Percentiles rank a stretch among this genome's conserved stretches.
Conservation (phyloP, 441 rosid genomes). For the Gossypium lobatum region DNA sequence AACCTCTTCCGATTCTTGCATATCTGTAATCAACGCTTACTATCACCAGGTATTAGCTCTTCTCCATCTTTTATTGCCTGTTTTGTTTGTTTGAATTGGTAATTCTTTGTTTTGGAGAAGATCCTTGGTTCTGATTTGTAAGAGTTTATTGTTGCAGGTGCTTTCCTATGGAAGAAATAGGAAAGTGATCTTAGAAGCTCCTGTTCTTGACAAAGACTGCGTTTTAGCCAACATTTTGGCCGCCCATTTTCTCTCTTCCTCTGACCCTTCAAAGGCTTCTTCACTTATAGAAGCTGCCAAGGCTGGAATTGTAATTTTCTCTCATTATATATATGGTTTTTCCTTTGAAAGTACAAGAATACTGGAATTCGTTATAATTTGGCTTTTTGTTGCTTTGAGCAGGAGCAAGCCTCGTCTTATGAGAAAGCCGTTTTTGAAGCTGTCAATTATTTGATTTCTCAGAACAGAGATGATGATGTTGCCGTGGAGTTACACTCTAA, state of each 20-base stretch:
- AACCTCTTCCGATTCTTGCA: conserved; percentile 58
- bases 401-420: conserved; percentile 70
- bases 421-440: conserved; percentile 67
- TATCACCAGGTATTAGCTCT: conserved; percentile 48
- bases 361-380: not conserved
- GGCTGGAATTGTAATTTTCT: conserved; percentile 42
- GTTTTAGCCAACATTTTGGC: conserved; percentile 75
- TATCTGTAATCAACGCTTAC: conserved; percentile 60
- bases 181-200: conserved; percentile 62
- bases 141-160: conserved; percentile 37
- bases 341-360: not conserved
- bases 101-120: not conserved
- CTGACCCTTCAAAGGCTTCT: conserved; percentile 39
- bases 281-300: conserved; percentile 43
- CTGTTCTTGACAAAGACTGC: conserved; percentile 50
- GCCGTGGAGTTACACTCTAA: conserved; percentile 53
- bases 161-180: conserved; percentile 60
- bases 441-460: conserved; percentile 45
- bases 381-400: not conserved
- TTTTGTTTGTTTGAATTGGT: not conserved
- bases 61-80: not conserved
- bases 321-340: not conserved
- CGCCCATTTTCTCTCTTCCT: conserved; percentile 54
- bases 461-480: conserved; percentile 57
- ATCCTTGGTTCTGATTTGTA: not conserved